phyloP scores from a whole-genome alignment of 1,284 basidiomycete species.

The Ceratobasidium sp. region DNA sequence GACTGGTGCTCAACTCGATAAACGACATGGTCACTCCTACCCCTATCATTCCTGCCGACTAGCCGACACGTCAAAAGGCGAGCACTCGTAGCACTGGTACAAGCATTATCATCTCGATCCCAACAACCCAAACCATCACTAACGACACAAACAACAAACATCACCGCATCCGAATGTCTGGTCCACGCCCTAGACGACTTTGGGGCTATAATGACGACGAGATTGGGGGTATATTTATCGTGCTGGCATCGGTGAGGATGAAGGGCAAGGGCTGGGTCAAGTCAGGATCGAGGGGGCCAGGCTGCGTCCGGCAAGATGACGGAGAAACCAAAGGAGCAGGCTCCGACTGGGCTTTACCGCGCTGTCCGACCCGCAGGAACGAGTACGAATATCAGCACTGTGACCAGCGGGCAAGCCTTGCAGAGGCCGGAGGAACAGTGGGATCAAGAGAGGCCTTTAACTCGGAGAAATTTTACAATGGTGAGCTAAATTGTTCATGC shows the following conservation, averaged over 20 bases:
- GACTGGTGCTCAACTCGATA: background rate
- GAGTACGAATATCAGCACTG: too few species aligned
- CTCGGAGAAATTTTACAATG: background rate
- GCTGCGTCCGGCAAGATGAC: background rate
- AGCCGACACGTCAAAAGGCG: slow-evolving; percentile 10
- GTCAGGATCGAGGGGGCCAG: background rate
- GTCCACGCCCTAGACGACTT: slow-evolving; percentile 6
- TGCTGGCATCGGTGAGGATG: slow-evolving; percentile 1
- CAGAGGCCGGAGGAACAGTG: background rate
- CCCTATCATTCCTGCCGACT: background rate
- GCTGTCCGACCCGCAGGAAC: background rate
- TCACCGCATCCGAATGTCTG: background rate
- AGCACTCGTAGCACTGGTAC: slow-evolving; percentile 29
- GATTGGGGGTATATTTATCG: slow-evolving; percentile 13
- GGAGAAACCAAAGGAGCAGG: background rate
- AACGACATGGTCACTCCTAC: background rate
- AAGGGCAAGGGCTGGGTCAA: background rate
- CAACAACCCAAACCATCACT: slow-evolving; percentile 5
- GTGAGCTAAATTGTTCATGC: background rate
- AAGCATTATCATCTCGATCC: background rate
- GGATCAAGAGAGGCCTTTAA: background rate
- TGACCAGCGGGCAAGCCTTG: background rate
- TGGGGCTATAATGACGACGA: background rate
- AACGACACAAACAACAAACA: background rate
- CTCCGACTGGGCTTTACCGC: slow-evolving; percentile 1